Percentiles rank a stretch among this genome's conserved stretches.
Conservation (phyloP, 2,329 filamentous ascomycete genomes). For the Diplodia intermedia region DNA sequence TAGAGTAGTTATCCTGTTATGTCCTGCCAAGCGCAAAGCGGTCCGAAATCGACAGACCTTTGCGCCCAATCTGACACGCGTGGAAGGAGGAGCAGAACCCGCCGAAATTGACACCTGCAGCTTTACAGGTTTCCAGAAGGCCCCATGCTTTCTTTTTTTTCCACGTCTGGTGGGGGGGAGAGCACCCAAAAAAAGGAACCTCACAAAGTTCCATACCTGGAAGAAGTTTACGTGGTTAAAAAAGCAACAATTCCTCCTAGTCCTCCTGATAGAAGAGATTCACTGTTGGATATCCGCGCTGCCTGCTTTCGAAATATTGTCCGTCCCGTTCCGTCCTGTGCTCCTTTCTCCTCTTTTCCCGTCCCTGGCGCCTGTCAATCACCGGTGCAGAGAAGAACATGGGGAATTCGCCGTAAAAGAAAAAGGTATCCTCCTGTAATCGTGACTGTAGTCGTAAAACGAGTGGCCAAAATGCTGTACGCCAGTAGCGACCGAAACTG, state of each 20-base stretch:
- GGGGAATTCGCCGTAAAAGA: constrained; percentile 15
- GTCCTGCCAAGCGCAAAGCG: background rate
- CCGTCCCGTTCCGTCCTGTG: constrained; percentile 16
- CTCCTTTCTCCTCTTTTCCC: constrained; percentile 30
- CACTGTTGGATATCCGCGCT: constrained; percentile 17
- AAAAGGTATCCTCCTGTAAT: constrained; percentile 27
- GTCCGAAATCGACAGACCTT: background rate
- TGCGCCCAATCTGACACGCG: background rate
- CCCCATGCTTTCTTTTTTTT: background rate
- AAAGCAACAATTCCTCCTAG: constrained; percentile 14
- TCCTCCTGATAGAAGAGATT: constrained; percentile 11
- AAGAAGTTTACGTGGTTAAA: background rate
- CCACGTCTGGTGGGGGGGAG: background rate
- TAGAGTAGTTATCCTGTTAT: background rate
- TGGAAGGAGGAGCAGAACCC: background rate
- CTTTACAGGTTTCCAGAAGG: background rate
- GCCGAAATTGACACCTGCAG: no score
- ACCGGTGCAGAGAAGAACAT: constrained; percentile 10
- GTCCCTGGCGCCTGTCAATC: constrained; percentile 18
- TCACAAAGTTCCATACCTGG: background rate
- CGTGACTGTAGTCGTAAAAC: constrained; percentile 11
- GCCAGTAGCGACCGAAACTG: constrained; percentile 16
- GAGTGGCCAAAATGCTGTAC: constrained; percentile 7
- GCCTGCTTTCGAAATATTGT: constrained; percentile 11
- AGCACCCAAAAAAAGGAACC: background rate